Evolutionary conservation across 163 green algal species (phyloP).

Genomic region (Volvox carteri): DNA sequence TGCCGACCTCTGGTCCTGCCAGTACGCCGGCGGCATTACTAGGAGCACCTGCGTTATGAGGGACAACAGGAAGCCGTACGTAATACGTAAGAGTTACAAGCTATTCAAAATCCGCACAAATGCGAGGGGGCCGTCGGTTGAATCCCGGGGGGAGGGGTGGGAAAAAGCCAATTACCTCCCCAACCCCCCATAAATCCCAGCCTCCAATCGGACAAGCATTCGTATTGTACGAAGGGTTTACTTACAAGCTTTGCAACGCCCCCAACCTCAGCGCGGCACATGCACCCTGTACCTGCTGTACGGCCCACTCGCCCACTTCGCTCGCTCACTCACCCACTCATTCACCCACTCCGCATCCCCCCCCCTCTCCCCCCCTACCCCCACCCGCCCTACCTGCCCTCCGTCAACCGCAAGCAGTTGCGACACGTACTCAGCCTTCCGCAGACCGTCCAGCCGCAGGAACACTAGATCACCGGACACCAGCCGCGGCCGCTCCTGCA

Average conservation of each 20-base stretch:
- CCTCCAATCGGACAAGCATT: too few relatives aligned
- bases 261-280: background rate
- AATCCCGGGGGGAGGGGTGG: background rate
- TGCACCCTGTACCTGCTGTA: background rate
- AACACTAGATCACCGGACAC: constrained; percentile 18
- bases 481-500: constrained; percentile 37
- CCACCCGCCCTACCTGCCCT: background rate
- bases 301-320: background rate
- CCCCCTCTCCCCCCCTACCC: background rate
- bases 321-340: background rate
- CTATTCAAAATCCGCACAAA: too few relatives aligned
- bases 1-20: too few relatives aligned
- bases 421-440: background rate
- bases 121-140: too few relatives aligned
- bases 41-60: constrained; percentile 39
- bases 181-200: too few relatives aligned
- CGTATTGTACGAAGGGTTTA: too few relatives aligned
- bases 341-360: background rate
- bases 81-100: too few relatives aligned
- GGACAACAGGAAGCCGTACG: too few relatives aligned
- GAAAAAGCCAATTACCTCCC: background rate
- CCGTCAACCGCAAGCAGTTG: constrained; percentile 40
- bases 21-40: constrained; percentile 21
- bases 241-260: background rate
- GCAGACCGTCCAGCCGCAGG: background rate